Base-by-base conservation (phyloP, 768 basidiomycete genomes). In the Symmetrospora coprosmae region DNA sequence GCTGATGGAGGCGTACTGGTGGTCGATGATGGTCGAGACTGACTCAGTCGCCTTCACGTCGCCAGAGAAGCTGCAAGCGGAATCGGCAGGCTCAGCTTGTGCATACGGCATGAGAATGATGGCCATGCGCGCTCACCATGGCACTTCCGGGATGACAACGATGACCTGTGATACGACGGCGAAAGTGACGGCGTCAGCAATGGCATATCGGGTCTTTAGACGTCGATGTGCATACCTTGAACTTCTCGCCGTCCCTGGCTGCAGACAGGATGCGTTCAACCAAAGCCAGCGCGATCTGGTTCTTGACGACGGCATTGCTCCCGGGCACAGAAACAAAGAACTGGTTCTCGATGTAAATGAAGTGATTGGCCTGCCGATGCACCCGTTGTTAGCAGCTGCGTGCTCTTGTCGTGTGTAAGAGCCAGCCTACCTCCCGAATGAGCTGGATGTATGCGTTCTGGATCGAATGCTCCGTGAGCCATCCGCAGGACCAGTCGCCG, bases 401-500 rank as follows among this genome's bases (percentile, higher is more conserved):
- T n/a, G n/a, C n/a, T n/a, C n/a, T n/a, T n/a, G n/a, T n/a, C n/a
- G n/a, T n/a, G n/a, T n/a, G n/a, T n/a, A n/a, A n/a, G n/a, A n/a
- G n/a, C n/a, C n/a, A n/a, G n/a, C n/a, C n/a, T n/a, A n/a, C n/a
- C n/a, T 92, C 85, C 19, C 77, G 72, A 69, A 99, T 99, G 40
- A 70, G 14, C 37, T 73, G 70, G 27, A 71, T 70, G 63, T 73
- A 74, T 11, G 92, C 91, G 66, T 88, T 85, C 73, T 94, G 91
- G 62, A 97, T 88, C 72, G 86, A 89, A 61, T 81, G 80, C 72
- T 96, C 92, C 2, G 80, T 84, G 65, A 91, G 76, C 34, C 62
- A 49, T 13, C 91, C 92, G 67, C 89, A 87, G 67, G 83, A 86
- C 92, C 92, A 99, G 73, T 96, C 92, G 1, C 78, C 82, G 21